Conservation (phyloP, 768 basidiomycete species). For the Leccinum ochraceum region DNA sequence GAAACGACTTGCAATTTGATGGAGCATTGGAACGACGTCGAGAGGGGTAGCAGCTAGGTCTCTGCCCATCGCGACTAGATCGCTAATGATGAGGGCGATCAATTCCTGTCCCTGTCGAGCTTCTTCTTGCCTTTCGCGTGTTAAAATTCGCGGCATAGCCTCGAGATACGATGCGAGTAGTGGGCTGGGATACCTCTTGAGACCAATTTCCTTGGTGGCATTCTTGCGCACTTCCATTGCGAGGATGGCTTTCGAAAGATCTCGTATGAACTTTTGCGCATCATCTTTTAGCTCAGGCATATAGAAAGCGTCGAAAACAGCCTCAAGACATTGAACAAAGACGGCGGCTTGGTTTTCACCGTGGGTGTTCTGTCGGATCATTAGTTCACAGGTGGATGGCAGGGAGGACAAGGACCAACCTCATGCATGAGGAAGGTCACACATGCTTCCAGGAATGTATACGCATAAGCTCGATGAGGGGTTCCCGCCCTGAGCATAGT, state of each 20-base stretch:
- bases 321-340: constrained; percentile 70
- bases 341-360: constrained; percentile 74
- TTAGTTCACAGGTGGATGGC: constrained; percentile 6
- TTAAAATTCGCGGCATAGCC: constrained; percentile 72
- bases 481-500: constrained; percentile 52
- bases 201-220: constrained; percentile 51
- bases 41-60: constrained; percentile 47
- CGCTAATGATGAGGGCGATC: constrained; percentile 61
- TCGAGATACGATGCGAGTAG: constrained; percentile 77
- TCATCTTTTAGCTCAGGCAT: constrained; percentile 66
- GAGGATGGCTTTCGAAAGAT: constrained; percentile 72
- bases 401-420: constrained; percentile 42
- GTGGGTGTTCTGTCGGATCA: constrained; percentile 55
- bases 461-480: constrained; percentile 54
- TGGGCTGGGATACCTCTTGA: constrained; percentile 55
- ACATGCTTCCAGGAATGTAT: constrained; percentile 69
- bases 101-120: constrained; percentile 59
- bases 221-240: constrained; percentile 68
- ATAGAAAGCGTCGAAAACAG: constrained; percentile 71
- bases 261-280: constrained; percentile 69
- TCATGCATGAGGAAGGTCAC: constrained; percentile 73
- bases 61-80: constrained; percentile 59
- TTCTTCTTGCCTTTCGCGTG: constrained; percentile 63
- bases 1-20: constrained; percentile 83
- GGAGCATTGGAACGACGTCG: constrained; percentile 67